Evolutionary conservation across 768 basidiomycete genomes (phyloP).

Genomic region (Suillus sp.): DNA sequence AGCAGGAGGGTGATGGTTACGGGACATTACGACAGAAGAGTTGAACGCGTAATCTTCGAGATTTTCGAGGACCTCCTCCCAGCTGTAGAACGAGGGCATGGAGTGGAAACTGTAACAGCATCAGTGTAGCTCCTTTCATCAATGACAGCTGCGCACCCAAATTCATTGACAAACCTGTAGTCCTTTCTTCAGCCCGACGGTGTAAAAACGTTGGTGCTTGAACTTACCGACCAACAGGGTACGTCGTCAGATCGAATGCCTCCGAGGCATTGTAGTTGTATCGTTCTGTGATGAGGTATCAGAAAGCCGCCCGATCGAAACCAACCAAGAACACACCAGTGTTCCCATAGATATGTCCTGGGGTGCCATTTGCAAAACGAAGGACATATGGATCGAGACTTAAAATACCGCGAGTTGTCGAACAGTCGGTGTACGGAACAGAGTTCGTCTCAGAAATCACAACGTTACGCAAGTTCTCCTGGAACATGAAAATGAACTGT

Average conservation of each 20-base stretch:
- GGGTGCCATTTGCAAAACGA: slow-evolving; percentile 51
- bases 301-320: not conserved
- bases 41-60: slow-evolving; percentile 59
- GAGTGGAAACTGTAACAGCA: slow-evolving; percentile 52
- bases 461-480: slow-evolving; percentile 51
- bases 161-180: slow-evolving; percentile 57
- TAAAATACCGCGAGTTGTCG: slow-evolving; percentile 58
- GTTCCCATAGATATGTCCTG: slow-evolving; percentile 58
- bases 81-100: slow-evolving; percentile 62
- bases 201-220: not conserved
- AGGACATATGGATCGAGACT: slow-evolving; percentile 56
- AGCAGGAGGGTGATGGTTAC: slow-evolving; percentile 59
- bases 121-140: not conserved
- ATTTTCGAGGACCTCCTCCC: slow-evolving; percentile 55
- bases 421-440: slow-evolving; percentile 61
- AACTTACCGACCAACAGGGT: slow-evolving; percentile 47
- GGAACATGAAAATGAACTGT: slow-evolving; percentile 53
- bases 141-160: slow-evolving; percentile 41
- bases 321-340: slow-evolving; percentile 36
- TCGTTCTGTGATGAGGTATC: slow-evolving; percentile 39
- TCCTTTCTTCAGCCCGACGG: not conserved
- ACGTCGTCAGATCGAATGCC: slow-evolving; percentile 57
- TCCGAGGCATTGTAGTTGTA: slow-evolving; percentile 56
- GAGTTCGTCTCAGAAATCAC: slow-evolving; percentile 53
- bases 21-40: slow-evolving; percentile 55